Base-by-base conservation (phyloP, 345 rosid species). In the Brassica juncea region DNA sequence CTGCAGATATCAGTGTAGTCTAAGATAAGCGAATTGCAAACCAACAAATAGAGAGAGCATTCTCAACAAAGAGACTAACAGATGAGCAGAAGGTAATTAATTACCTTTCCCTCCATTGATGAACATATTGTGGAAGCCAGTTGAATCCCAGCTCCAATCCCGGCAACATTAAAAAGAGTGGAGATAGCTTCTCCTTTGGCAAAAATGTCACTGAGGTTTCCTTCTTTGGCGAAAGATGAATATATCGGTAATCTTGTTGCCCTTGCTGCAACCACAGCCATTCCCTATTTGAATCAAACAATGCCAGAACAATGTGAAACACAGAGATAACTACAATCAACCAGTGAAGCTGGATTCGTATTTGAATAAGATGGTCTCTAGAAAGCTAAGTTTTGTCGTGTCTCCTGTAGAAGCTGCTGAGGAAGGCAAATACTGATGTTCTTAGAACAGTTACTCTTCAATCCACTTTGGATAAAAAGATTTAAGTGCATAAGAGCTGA, bases 121-220 rank as follows among this genome's bases (percentile, higher is more conserved):
- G 98, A 93, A 80, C 97, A 93, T 31, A 95, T 5, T 2, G 97
- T 93, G 55, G 99, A 88, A 80, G 98, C 97, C n/a, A 93, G 84
- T 65, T 90, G 93, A 85, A 93, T 93, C 66, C 99, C 98, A 2
- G 71, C 82, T 27, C 97, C 97, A 0, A 95, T 25, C 65, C 98
- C 98, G 55, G 87, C 70, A 69, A 91, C 94, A 62, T 93, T 95
- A 76, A 89, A 95, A 84, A 95, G 91, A 70, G 98, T 95, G 65
- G 98, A 95, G 83, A 95, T 93, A 66, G 98, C 99, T 85, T 95
- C 99, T 66, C 99, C 97, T 85, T 93, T 95, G 23, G 99, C 97
- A 79, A 89, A 93, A 66, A 95, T 86, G 76, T 95, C 98, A 65
- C 99, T 93, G n/a, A 95, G 94, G 74, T 91, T 95, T 81, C 99